These are phyloP conservation scores for Colletotrichum lini DNA, from an alignment of 2,329 filamentous ascomycete genomes.

Conservation along the genomic window DNA sequence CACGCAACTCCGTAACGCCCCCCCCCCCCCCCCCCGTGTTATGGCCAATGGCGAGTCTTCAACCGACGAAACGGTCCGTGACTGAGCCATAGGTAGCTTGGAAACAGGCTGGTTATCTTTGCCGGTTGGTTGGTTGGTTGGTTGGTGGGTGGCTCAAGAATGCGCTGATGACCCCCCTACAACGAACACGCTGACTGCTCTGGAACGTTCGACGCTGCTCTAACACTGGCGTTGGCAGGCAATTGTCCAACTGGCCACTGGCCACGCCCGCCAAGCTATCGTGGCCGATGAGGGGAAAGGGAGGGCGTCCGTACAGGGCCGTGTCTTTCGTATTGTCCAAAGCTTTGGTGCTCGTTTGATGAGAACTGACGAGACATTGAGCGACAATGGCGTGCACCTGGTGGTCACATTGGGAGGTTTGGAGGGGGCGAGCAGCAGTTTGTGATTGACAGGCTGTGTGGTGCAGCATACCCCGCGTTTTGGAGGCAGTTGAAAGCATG, in stretches of 20 bases:
- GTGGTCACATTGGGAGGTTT: background rate
- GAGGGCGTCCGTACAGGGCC: constrained; percentile 2
- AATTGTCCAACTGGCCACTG: constrained; percentile 6
- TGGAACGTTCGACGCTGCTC: no score
- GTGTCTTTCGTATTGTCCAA: background rate
- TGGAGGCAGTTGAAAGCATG: background rate
- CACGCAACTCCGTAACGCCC: constrained; percentile 7
- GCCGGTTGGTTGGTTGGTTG: no score
- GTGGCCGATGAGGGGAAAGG: background rate
- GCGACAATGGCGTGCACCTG: background rate
- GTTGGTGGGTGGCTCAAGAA: background rate
- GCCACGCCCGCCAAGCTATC: constrained; percentile 18
- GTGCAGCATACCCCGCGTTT: constrained; percentile 24
- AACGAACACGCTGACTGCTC: no score
- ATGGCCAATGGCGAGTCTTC: constrained; percentile 11
- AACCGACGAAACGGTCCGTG: constrained; percentile 12
- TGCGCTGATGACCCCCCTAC: background rate
- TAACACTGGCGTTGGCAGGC: background rate
- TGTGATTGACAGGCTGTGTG: constrained; percentile 8
- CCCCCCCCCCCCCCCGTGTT: background rate
- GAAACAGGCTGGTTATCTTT: background rate
- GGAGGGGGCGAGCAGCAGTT: constrained; percentile 16
- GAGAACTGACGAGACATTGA: constrained; percentile 6
- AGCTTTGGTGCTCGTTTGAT: background rate
- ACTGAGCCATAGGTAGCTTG: background rate